Percentiles rank a stretch among this genome's conserved stretches.
These are phyloP conservation scores for Scheffersomyces illinoinensis DNA, from an alignment of 1,139 yeast species.

Conservation along the genomic window DNA sequence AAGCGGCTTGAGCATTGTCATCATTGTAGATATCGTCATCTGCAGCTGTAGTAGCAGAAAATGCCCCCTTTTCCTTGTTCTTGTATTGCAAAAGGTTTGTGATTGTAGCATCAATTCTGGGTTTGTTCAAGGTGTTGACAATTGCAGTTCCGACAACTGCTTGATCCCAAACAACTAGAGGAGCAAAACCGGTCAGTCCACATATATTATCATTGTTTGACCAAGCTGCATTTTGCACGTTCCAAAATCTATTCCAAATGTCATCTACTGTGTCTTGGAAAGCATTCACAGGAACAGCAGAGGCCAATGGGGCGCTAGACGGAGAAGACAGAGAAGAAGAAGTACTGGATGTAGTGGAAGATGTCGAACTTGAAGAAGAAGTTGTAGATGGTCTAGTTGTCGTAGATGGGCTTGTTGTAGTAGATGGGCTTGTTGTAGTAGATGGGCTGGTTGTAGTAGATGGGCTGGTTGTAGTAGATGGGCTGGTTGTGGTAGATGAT, in stretches of 20 bases:
- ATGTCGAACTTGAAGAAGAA: too few species aligned
- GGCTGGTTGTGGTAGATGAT: too few species aligned
- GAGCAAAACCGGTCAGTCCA: neutral
- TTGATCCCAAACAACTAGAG: constrained; percentile 11
- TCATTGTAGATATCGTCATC: constrained; percentile 34
- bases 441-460: constrained; percentile 9
- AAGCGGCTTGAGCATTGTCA: constrained; percentile 35
- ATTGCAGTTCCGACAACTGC: constrained; percentile 14
- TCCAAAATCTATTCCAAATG: constrained; percentile 21
- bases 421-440: neutral
- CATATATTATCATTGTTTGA: constrained; percentile 14
- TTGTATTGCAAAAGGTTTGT: constrained; percentile 7
- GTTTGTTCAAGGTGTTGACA: constrained; percentile 2
- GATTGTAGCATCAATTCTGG: constrained; percentile 4
- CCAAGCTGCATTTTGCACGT: constrained; percentile 15
- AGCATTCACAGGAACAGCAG: constrained; percentile 8
- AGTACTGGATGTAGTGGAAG: neutral
- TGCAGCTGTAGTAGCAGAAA: constrained; percentile 32
- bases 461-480: constrained; percentile 16
- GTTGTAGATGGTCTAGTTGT: neutral
- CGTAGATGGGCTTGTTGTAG: neutral
- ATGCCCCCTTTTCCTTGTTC: constrained; percentile 21
- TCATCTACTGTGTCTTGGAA: constrained; percentile 10
- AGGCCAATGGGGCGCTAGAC: neutral
- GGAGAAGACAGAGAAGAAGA: neutral